Conservation (phyloP, 2,329 filamentous ascomycete species). For the Claviceps purpurea region DNA sequence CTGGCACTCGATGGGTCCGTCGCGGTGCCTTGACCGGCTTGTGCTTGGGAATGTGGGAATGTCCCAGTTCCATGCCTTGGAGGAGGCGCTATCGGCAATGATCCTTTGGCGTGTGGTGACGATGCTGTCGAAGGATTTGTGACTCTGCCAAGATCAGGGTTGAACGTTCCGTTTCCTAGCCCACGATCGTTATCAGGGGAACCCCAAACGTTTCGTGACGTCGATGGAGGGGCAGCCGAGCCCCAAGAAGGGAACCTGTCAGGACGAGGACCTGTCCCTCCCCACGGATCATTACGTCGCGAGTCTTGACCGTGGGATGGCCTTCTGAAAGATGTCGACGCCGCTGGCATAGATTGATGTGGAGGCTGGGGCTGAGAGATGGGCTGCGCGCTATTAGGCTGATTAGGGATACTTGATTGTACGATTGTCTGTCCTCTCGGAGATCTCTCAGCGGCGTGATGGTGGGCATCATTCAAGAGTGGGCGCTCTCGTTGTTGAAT, state of each 20-base stretch:
- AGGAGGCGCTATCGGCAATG: constrained; percentile 32
- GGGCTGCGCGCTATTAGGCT: constrained; percentile 2
- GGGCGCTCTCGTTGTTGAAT: constrained; percentile 21
- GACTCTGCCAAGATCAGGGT: constrained; percentile 41
- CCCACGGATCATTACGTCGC: constrained; percentile 25
- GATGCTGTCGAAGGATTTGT: constrained; percentile 24
- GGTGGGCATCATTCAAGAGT: constrained; percentile 9
- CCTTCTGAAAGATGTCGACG: constrained; percentile 12
- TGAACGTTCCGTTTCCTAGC: constrained; percentile 68
- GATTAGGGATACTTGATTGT: background rate
- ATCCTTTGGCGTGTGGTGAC: constrained; percentile 23
- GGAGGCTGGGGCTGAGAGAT: constrained; percentile 8
- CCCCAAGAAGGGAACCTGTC: constrained; percentile 41
- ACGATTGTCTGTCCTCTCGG: background rate
- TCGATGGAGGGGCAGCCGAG: constrained; percentile 25
- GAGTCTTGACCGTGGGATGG: constrained; percentile 20
- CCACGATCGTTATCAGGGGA: constrained; percentile 57
- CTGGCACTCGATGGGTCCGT: constrained; percentile 20
- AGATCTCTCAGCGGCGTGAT: constrained; percentile 1
- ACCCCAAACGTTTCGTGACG: constrained; percentile 56
- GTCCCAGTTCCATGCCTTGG: constrained; percentile 12
- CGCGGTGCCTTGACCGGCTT: constrained; percentile 9
- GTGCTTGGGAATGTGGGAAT: constrained; percentile 11
- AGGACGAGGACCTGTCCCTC: constrained; percentile 23
- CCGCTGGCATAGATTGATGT: constrained; percentile 7